Base-by-base conservation (phyloP, 2,329 filamentous ascomycete species). In the Septoria linicola region DNA sequence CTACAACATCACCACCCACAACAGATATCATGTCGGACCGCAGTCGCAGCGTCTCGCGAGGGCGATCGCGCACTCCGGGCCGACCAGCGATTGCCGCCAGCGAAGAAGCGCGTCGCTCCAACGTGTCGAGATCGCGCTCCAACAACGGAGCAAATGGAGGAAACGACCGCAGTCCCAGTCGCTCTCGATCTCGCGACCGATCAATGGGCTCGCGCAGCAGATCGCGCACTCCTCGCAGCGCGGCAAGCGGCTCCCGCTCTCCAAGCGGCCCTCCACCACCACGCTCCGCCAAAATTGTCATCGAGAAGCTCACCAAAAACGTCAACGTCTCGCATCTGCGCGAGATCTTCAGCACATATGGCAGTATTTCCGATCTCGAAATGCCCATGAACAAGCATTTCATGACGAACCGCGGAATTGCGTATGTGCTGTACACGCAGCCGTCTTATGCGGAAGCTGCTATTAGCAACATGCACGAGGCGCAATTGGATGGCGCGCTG, bases 261-360 rank as follows among this genome's bases (percentile, higher is more conserved):
- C 50, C 53, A 16, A 53, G 56, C 8, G n/a, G n/a, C n/a, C n/a
- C n/a, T n/a, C 37, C 58, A 7, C 44, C 49, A 6, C 65, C 63
- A 2, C 60, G 57, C 32, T 61, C 55, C 50, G 62, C 65, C 40
- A 68, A 96, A 88, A 91, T 99, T 67, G 89, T 99, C 14, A 87
- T 99, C 40, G 93, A 99, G 71, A 91, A 95, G 57, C 78, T 99
- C 65, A 95, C 92, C 3, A 96, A 95, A 70, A 97, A 96, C 65
- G 86, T 99, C 62, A 95, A 88, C 52, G 88, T 92, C 68, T 81
- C 81, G 14, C 93, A 99, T 65, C 76, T 99, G 5, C 81, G 83
- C 60, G 93, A 99, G 68, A 96, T 99, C 54, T 99, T 99, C 67
- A 87, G 88, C 41, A 80, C 82, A 31, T 99, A 93, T 68, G 93